phyloP scores from a whole-genome alignment of 2,329 filamentous ascomycete species.

The Pseudopyricularia javanii region DNA sequence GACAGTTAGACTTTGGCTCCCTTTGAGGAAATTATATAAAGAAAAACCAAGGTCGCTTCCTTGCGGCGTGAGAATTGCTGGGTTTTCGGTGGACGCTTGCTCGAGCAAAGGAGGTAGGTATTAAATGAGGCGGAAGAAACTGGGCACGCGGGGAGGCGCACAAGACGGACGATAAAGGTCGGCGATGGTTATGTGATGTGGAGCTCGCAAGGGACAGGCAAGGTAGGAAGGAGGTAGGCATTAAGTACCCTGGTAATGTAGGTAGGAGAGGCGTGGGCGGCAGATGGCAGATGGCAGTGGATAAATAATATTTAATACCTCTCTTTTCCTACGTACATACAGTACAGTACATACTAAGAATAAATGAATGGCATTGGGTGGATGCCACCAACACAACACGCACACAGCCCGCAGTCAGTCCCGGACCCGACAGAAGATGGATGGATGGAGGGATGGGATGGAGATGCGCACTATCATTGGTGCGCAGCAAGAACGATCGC shows the following conservation, averaged over 20 bases:
- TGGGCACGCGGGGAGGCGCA: not conserved
- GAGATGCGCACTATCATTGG: not conserved
- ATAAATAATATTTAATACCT: not conserved
- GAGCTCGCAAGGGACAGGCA: not conserved
- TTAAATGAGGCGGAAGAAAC: not conserved
- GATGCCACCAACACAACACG: no score
- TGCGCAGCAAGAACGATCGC: not conserved
- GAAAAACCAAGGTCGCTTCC: not conserved
- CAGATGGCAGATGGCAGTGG: not conserved
- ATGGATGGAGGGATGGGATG: not conserved
- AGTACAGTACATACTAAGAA: not conserved
- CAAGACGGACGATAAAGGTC: not conserved
- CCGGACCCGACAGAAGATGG: not conserved
- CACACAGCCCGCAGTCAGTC: not conserved
- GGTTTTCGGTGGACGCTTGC: no score
- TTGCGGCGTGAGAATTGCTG: no score
- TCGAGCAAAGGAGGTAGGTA: not conserved
- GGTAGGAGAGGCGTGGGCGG: not conserved
- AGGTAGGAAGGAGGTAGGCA: not conserved
- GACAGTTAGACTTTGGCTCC: not conserved
- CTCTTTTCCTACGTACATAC: not conserved
- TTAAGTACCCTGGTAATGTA: not conserved
- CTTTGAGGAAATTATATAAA: not conserved
- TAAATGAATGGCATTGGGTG: no score
- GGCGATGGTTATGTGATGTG: not conserved